These are phyloP conservation scores for Pneumocystis wakefieldiae DNA, from an alignment of 1,139 yeast genomes.

Conservation along the genomic window DNA sequence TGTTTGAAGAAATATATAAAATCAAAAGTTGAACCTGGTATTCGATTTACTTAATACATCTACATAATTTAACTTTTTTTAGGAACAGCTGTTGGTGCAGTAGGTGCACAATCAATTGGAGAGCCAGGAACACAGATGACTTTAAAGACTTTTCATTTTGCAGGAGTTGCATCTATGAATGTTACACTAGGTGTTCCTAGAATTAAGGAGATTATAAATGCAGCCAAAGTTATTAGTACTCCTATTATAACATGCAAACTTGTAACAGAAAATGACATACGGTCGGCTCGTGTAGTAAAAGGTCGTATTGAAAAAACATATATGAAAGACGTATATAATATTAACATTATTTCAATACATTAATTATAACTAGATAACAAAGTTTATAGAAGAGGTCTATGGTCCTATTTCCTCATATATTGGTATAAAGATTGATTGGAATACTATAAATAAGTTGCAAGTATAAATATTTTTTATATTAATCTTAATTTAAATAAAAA, in stretches of 20 bases:
- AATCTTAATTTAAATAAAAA: not conserved
- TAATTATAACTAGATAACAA: conserved; percentile 36
- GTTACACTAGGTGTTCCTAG: conserved; percentile 98
- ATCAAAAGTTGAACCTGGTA: conserved; percentile 78
- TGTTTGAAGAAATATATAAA: conserved; percentile 71
- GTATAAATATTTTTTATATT: not conserved
- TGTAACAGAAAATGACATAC: conserved; percentile 74
- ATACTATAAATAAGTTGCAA: conserved; percentile 77
- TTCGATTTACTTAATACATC: not conserved
- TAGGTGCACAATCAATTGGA: conserved; percentile 97
- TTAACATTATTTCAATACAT: not conserved
- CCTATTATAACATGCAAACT: conserved; percentile 92
- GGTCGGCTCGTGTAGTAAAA: conserved; percentile 96
- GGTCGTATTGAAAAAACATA: conserved; percentile 92
- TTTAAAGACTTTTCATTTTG: conserved; percentile 95
- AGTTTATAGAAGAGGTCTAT: conserved; percentile 84
- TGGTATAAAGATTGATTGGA: conserved; percentile 66
- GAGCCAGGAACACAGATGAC: conserved; percentile 99
- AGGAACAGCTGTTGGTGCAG: conserved; percentile 98
- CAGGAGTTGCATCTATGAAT: conserved; percentile 99
- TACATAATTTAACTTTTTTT: not conserved
- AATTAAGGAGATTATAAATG: conserved; percentile 94
- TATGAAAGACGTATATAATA: conserved; percentile 39
- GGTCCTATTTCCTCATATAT: conserved; percentile 64
- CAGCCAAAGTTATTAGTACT: conserved; percentile 85